Evolutionary conservation across 306 rosid species (phyloP), one percentile per base, ranked within the genome.

Genomic region (Prosopis cineraria): DNA sequence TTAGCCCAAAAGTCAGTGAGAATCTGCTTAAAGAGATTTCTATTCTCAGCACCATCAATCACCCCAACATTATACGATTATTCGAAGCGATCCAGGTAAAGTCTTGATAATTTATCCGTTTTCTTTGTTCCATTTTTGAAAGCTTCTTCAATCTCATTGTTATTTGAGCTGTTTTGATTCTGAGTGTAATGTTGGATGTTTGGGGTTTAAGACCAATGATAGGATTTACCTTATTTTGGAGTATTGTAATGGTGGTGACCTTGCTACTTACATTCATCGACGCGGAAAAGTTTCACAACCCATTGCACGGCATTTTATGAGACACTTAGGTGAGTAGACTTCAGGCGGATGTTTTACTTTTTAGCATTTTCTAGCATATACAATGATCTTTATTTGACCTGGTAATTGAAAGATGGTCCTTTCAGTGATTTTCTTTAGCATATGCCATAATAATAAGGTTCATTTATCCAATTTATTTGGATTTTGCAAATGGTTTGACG

Each of bases 211-310:
- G 99, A 87, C 93, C 39, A 47, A 84, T 80, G 97, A 96, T 31
- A 91, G 83, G 83, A 87, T 96, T 84, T 96, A 85, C 88, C 97
- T 96, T 80, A 87, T 96, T 72, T 83, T 96, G 96, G 99, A 96
- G 90, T 96, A 90, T 73, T 96, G 99, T 82, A 89, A 87, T 78
- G 96, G 96, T 47, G 99, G 99, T 63, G 99, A 96, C 78, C 93
- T 96, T 7, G 87, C 89, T 27, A 85, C 77, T 60, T 93, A 93
- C 82, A 86, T 91, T 76, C 62, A 82, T 53, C 88, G 84, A 10
- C 87, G 83, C 76, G 90, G 92, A 70, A 93, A 83, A 75, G 96
- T 93, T 47, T 90, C 99, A 6, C 96, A 93, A 74, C 68, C 83
- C 19, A 83, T 82, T 85, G 97, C 99, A 11, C 79, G 93, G 77